phyloP scores from a whole-genome alignment of 306 rosid genomes.

The Coriaria nepalensis region DNA sequence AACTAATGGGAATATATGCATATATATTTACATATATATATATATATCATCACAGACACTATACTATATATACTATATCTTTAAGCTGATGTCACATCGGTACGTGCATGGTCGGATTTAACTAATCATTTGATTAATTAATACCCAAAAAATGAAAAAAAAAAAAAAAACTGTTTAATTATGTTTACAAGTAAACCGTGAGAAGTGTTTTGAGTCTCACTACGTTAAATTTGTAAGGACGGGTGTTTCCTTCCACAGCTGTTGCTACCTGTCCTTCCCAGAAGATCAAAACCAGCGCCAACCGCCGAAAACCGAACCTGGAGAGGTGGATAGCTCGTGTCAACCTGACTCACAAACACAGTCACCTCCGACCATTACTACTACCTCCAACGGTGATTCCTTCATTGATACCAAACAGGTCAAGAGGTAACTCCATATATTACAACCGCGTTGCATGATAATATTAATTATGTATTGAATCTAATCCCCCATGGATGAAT shows the following conservation, averaged over 20 bases:
- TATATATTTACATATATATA: too few relatives aligned
- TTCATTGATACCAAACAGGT: conserved; percentile 78
- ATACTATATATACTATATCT: not conserved
- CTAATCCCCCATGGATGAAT: too few relatives aligned
- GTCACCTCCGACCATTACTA: conserved; percentile 9
- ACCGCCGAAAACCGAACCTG: conserved; percentile 46
- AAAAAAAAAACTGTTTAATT: too few relatives aligned
- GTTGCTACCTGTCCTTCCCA: conserved; percentile 99
- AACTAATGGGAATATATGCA: too few relatives aligned
- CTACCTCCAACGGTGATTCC: conserved; percentile 19
- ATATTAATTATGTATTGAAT: too few relatives aligned
- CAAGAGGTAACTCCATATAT: conserved; percentile 44
- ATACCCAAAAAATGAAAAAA: too few relatives aligned
- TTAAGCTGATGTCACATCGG: conserved; percentile 63
- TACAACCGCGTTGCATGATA: too few relatives aligned
- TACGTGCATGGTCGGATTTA: conserved; percentile 79
- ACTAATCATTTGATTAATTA: conserved; percentile 18
- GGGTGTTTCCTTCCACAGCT: conserved; percentile 38
- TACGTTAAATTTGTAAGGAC: too few relatives aligned
- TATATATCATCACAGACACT: too few relatives aligned
- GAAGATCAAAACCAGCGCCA: conserved; percentile 9
- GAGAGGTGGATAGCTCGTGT: conserved; percentile 50
- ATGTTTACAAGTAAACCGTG: too few relatives aligned
- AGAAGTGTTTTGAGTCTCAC: too few relatives aligned
- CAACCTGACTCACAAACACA: conserved; percentile 17